These are phyloP conservation scores for Erodium texanum DNA, from an alignment of 441 rosid species.

Conservation along the genomic window DNA sequence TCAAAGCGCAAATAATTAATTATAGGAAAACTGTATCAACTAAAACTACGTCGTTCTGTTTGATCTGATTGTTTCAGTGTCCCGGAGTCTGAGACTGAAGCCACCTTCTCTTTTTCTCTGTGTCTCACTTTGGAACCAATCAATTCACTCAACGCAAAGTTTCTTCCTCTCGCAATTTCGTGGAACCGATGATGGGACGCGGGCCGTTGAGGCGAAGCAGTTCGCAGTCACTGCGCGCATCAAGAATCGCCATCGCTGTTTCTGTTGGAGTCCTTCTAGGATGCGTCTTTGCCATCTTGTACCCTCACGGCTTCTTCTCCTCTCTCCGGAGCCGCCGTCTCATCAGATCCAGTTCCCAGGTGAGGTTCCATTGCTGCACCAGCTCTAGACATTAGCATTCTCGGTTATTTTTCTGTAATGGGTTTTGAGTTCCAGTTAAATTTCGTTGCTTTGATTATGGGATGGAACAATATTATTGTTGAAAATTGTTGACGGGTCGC, in stretches of 20 bases:
- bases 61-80: no score
- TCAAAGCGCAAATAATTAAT: no score
- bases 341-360: background rate
- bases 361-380: background rate
- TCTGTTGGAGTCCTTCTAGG: background rate
- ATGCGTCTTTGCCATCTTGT: background rate
- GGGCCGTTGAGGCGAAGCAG: background rate
- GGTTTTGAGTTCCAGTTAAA: background rate
- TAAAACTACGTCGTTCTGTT: no score
- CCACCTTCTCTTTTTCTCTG: no score
- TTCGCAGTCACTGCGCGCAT: background rate
- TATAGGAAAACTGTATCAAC: no score
- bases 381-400: no score
- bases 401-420: background rate
- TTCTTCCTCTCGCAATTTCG: background rate
- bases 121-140: no score
- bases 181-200: background rate
- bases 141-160: no score
- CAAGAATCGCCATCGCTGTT: background rate
- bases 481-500: no score
- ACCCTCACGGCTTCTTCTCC: slow-evolving; percentile 1
- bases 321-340: background rate
- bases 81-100: no score
- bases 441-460: background rate
- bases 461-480: no score